Conservation (phyloP, 225 moss, liverwort and hornwort genomes). For the Bryum argenteum region DNA sequence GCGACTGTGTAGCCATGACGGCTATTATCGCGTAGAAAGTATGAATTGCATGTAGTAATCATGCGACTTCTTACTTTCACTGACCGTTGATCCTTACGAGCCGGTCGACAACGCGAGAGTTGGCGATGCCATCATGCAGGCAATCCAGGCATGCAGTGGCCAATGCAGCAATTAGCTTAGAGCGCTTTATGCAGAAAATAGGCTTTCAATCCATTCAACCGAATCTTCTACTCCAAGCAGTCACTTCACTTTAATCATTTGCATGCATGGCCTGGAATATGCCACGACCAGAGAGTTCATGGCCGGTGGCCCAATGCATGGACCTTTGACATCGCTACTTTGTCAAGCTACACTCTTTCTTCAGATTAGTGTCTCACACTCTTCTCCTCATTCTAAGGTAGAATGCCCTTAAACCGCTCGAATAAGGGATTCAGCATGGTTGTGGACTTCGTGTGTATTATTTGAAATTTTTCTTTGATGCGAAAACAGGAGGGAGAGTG, state of each 20-base stretch:
- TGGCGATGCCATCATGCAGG: slow-evolving; percentile 15
- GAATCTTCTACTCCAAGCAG: slow-evolving; percentile 8
- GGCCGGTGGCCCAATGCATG: not conserved
- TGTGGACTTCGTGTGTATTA: too few relatives aligned
- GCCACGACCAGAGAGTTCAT: not conserved
- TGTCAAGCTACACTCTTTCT: too few relatives aligned
- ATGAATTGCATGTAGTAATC: not conserved
- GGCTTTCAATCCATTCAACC: slow-evolving; percentile 2
- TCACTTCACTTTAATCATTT: slow-evolving; percentile 15
- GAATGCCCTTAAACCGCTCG: too few relatives aligned
- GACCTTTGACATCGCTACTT: slow-evolving; percentile 7
- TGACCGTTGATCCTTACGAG: not conserved
- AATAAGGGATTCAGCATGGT: too few relatives aligned
- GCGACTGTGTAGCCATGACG: slow-evolving; percentile 4
- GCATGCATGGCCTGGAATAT: too few relatives aligned
- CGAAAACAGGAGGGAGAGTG: too few relatives aligned
- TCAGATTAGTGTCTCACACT: too few relatives aligned
- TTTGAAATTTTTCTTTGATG: too few relatives aligned
- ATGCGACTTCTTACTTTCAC: not conserved
- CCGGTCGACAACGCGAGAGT: not conserved
- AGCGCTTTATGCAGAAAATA: slow-evolving; percentile 6
- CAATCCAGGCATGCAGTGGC: slow-evolving; percentile 6
- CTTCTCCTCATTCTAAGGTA: too few relatives aligned
- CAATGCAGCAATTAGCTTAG: not conserved
- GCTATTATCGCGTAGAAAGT: slow-evolving; percentile 25